phyloP scores from a whole-genome alignment of 2,329 filamentous ascomycete genomes.

The Colletotrichum magnum region DNA sequence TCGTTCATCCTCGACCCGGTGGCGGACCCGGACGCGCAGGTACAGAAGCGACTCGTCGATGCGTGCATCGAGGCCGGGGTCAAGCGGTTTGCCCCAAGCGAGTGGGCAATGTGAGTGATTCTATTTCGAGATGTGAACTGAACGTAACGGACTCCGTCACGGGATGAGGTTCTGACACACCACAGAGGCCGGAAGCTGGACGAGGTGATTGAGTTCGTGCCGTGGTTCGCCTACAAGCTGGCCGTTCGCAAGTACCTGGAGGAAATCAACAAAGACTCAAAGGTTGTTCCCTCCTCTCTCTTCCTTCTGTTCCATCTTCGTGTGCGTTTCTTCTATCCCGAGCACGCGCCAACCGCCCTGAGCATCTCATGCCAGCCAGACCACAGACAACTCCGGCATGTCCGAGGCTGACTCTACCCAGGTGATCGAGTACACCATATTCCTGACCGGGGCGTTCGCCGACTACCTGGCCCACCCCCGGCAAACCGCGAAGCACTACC shows the following conservation, averaged over 20 bases:
- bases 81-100: constrained; percentile 72
- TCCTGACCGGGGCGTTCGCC: constrained; percentile 63
- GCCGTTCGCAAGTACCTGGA: constrained; percentile 55
- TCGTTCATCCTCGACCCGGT: constrained; percentile 60
- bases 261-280: constrained; percentile 57
- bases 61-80: constrained; percentile 72
- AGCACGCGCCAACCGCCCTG: no score
- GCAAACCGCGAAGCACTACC: constrained; percentile 55
- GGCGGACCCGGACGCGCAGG: constrained; percentile 49
- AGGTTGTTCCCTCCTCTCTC: constrained; percentile 43
- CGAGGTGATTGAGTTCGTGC: constrained; percentile 30
- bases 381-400: no score
- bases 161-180: background rate
- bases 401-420: constrained; percentile 31
- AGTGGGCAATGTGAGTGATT: constrained; percentile 61
- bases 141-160: no score
- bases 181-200: background rate
- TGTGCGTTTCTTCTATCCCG: no score
- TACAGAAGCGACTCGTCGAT: constrained; percentile 71
- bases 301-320: no score
- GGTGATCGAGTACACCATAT: constrained; percentile 64
- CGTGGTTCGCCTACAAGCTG: constrained; percentile 58
- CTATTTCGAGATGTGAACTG: no score
- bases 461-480: constrained; percentile 64
- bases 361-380: no score